These are phyloP conservation scores for Gonapodya prolifera DNA, from an alignment of 192 early-diverging fungal species.

Conservation along the genomic window DNA sequence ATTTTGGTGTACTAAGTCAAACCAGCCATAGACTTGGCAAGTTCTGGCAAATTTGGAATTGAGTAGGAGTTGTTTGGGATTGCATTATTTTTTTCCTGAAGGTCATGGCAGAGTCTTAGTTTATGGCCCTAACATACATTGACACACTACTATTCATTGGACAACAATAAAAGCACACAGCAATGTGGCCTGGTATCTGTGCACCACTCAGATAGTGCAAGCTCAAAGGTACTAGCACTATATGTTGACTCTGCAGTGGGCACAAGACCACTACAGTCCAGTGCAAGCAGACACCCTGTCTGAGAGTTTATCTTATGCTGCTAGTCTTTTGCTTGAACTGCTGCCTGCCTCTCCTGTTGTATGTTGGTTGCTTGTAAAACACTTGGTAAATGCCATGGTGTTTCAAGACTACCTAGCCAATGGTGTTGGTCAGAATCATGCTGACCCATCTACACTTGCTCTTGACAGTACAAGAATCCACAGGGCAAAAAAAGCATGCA, in stretches of 20 bases:
- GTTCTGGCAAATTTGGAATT: too few relatives aligned
- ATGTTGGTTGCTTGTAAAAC: not conserved
- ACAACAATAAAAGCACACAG: too few relatives aligned
- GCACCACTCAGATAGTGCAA: too few relatives aligned
- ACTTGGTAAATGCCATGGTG: not conserved
- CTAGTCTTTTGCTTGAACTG: not conserved
- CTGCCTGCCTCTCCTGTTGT: not conserved
- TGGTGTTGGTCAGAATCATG: not conserved
- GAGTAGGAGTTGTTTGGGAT: too few relatives aligned
- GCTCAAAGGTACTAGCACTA: too few relatives aligned
- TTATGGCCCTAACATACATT: too few relatives aligned
- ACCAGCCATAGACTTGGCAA: too few relatives aligned
- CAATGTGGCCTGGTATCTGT: too few relatives aligned
- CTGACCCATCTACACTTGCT: not conserved
- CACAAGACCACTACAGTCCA: not conserved
- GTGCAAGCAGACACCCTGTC: not conserved
- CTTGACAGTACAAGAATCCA: not conserved
- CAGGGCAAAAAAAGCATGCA: not conserved
- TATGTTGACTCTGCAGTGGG: not conserved
- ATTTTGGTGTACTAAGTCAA: too few relatives aligned
- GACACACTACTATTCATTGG: too few relatives aligned
- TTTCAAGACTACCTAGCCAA: not conserved
- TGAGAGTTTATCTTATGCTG: not conserved
- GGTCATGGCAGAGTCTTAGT: too few relatives aligned
- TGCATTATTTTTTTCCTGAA: too few relatives aligned